phyloP scores from a whole-genome alignment of 1,139 yeast genomes.

The Hansenula lynferdii region DNA sequence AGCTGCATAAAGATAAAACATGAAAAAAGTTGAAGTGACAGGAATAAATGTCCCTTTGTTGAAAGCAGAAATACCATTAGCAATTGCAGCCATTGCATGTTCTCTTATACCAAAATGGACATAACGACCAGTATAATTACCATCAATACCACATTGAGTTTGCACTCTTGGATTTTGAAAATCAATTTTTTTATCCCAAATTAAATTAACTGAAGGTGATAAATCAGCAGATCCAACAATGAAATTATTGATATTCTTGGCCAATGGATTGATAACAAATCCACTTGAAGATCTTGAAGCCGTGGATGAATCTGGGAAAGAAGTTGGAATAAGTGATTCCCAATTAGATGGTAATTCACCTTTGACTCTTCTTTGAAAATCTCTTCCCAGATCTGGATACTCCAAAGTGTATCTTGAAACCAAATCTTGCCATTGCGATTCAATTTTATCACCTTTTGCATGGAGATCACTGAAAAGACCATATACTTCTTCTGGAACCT shows the following conservation, averaged over 20 bases:
- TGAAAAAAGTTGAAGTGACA: slow-evolving; percentile 32
- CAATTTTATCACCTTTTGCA: slow-evolving; percentile 18
- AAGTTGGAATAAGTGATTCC: slow-evolving; percentile 20
- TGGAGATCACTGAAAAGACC: slow-evolving; percentile 21
- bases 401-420: slow-evolving; percentile 14
- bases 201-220: slow-evolving; percentile 27
- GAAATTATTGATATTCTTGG: slow-evolving; percentile 20
- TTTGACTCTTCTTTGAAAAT: slow-evolving; percentile 20
- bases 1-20: slow-evolving; percentile 35
- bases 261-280: slow-evolving; percentile 21
- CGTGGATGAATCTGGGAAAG: slow-evolving; percentile 19
- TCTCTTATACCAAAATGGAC: slow-evolving; percentile 33
- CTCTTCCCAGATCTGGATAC: slow-evolving; percentile 24
- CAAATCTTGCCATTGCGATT: slow-evolving; percentile 18
- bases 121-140: slow-evolving; percentile 28
- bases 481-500: slow-evolving; percentile 23
- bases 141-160: slow-evolving; percentile 25
- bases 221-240: slow-evolving; percentile 29
- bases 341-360: slow-evolving; percentile 25
- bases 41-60: slow-evolving; percentile 31
- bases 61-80: slow-evolving; percentile 35
- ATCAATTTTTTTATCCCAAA: slow-evolving; percentile 25
- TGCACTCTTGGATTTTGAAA: slow-evolving; percentile 25
- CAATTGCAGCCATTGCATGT: slow-evolving; percentile 33
- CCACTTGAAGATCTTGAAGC: slow-evolving; percentile 27